Base-by-base conservation (phyloP, 176 grass and related monocot genomes). In the Ananas comosus region DNA sequence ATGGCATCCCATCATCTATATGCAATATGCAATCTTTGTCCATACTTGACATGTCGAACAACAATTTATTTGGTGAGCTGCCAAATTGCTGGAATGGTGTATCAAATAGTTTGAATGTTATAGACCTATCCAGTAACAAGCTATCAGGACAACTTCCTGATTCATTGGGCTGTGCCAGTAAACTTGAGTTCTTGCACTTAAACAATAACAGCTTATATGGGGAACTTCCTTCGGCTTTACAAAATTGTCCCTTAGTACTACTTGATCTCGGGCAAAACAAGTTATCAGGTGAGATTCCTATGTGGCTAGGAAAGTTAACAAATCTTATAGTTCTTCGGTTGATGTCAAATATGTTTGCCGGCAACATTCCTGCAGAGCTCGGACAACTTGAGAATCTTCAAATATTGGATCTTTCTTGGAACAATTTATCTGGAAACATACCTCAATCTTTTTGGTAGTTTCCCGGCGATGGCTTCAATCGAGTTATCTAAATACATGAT, bases 181-280 rank as follows among this genome's bases (percentile, higher is more conserved):
- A 0, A 0, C 16, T 19, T 17, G 0, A 21, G n/a, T 17, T 21
- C 0, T 59, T 80, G 2, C 0, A 21, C 11, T 77, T 82, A 9
- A 68, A 53, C 14, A 83, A 86, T 4, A 91, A 91, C 0, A 72
- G 1, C 10, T 33, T 91, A 0, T 80, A 23, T 11, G 77, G 87
- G 12, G 63, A 87, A 66, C 74, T 91, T 42, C 80, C 80, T 61
- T 56, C 0, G 2, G 68, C 56, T 6, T 61, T 87, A 47, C 33
- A 69, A 18, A 33, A 75, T 49, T 70, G 76, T 2, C 0, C 7
- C 9, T 0, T 83, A 59, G 2, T 2, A 16, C 68, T 80, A 59
- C 83, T 86, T 78, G 82, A 82, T 42, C 57, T 91, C 11, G 74
- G 69, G 0, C 1, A 52, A 10, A 90, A 83, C n/a, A 70, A 66